Conservation (phyloP, 2,329 filamentous ascomycete species). For the Paecilomyces niveus region DNA sequence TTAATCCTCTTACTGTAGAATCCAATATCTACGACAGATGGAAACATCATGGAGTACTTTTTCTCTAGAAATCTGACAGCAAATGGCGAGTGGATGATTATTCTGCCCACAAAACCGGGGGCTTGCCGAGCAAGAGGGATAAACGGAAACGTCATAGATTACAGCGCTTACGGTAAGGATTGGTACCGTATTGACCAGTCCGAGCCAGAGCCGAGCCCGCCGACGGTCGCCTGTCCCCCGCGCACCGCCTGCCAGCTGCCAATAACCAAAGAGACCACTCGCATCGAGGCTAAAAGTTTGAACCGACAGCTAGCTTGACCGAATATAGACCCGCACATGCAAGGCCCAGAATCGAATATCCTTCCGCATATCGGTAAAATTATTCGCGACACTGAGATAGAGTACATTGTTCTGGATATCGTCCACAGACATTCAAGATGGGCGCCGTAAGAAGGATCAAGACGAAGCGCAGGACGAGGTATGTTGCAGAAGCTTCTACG, state of each 20-base stretch:
- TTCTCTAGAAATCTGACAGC: neutral
- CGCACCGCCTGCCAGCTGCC: constrained; percentile 8
- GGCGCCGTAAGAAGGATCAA: constrained; percentile 62
- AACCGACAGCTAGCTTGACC: constrained; percentile 14
- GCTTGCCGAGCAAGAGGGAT: constrained; percentile 4
- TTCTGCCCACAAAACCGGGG: neutral
- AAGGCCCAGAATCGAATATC: constrained; percentile 13
- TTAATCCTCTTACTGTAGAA: neutral
- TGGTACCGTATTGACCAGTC: constrained; percentile 14
- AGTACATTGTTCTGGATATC: constrained; percentile 9
- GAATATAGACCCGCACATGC: constrained; percentile 19
- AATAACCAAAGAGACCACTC: constrained; percentile 21
- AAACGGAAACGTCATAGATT: constrained; percentile 25
- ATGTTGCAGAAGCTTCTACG: constrained; percentile 35
- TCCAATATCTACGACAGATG: neutral
- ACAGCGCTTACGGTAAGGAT: constrained; percentile 8
- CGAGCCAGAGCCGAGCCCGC: neutral
- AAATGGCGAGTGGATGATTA: neutral
- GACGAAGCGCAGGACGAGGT: constrained; percentile 66
- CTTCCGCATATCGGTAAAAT: constrained; percentile 29
- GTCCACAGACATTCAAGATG: constrained; percentile 43
- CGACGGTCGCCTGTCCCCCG: neutral
- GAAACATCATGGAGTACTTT: neutral
- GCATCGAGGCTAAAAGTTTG: neutral
- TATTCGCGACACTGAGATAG: neutral